Conservation (phyloP, 768 basidiomycete species). For the Chiua virens region DNA sequence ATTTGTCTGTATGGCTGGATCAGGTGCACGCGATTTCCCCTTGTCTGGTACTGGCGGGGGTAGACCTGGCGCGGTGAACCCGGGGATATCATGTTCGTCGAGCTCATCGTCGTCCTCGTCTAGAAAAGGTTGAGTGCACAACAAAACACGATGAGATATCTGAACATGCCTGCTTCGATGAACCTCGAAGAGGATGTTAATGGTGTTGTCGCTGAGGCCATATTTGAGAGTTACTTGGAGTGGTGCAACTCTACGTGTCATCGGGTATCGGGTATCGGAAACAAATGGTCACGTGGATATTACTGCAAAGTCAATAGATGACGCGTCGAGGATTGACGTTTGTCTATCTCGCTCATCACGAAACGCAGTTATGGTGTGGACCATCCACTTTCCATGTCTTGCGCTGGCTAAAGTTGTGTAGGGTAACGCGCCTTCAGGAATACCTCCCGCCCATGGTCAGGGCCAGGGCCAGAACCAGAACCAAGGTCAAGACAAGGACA, state of each 20-base stretch:
- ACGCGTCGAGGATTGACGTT: constrained; percentile 42
- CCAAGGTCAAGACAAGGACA: constrained; percentile 43
- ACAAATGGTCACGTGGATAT: constrained; percentile 19
- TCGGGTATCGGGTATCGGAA: constrained; percentile 3
- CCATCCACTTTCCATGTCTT: neutral
- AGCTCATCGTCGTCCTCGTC: constrained; percentile 79
- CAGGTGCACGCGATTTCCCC: constrained; percentile 67
- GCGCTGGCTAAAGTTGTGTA: constrained; percentile 28
- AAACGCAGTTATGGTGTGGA: constrained; percentile 25
- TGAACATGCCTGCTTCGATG: constrained; percentile 67
- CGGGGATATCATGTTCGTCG: constrained; percentile 79
- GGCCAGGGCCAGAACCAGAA: constrained; percentile 48
- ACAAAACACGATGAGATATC: too few species aligned
- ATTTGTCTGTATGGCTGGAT: constrained; percentile 47
- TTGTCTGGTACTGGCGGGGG: constrained; percentile 53
- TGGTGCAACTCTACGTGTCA: neutral
- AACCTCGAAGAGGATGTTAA: constrained; percentile 69
- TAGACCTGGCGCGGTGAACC: constrained; percentile 67
- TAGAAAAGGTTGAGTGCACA: constrained; percentile 10
- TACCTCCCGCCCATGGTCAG: constrained; percentile 40
- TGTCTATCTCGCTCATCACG: constrained; percentile 1
- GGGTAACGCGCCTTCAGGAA: constrained; percentile 77
- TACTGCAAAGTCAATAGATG: constrained; percentile 40
- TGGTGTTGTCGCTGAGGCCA: constrained; percentile 42
- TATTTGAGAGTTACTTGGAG: constrained; percentile 6